A percentile compares a stretch with the other conserved stretches of the same genome.
phyloP scores from a whole-genome alignment of 1,284 basidiomycete genomes.

The Fomitiporia mediterranea region DNA sequence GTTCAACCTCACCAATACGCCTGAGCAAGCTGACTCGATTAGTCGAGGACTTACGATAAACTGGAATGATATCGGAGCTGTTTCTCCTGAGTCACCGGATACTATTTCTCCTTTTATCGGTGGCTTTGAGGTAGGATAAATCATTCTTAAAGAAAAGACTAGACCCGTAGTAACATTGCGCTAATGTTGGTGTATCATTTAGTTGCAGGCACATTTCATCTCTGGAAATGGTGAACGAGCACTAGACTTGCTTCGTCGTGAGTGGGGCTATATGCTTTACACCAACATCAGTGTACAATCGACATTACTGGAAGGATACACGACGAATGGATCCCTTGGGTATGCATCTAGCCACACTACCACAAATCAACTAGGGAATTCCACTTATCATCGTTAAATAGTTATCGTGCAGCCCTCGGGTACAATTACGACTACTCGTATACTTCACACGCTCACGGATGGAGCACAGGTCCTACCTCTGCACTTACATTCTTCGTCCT shows the following conservation, averaged over 20 bases:
- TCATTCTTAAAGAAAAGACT: too few species aligned
- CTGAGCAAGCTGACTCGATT: slow-evolving; percentile 38
- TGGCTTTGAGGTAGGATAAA: slow-evolving; percentile 41
- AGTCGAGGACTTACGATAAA: slow-evolving; percentile 41
- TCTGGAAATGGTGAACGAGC: slow-evolving; percentile 43
- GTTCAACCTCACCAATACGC: slow-evolving; percentile 43
- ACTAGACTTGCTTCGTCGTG: slow-evolving; percentile 41
- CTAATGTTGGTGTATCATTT: background rate
- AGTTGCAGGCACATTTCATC: slow-evolving; percentile 50
- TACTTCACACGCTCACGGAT: slow-evolving; percentile 44
- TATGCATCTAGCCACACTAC: slow-evolving; percentile 28
- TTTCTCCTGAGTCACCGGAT: slow-evolving; percentile 47
- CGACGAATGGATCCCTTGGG: slow-evolving; percentile 47
- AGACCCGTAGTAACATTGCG: background rate
- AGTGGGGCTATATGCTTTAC: slow-evolving; percentile 54
- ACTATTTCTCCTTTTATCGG: slow-evolving; percentile 49
- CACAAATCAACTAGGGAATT: too few species aligned
- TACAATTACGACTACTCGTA: slow-evolving; percentile 46
- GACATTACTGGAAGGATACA: slow-evolving; percentile 47
- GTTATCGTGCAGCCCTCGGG: slow-evolving; percentile 43
- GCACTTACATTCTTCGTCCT: slow-evolving; percentile 42
- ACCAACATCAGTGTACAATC: slow-evolving; percentile 47
- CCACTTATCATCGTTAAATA: too few species aligned
- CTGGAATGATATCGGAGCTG: slow-evolving; percentile 46
- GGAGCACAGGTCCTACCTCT: slow-evolving; percentile 43